A percentile compares a stretch with the other conserved stretches of the same genome.
phyloP scores from a whole-genome alignment of 352 stramenopile species.

The Globisporangium paroecandrum region DNA sequence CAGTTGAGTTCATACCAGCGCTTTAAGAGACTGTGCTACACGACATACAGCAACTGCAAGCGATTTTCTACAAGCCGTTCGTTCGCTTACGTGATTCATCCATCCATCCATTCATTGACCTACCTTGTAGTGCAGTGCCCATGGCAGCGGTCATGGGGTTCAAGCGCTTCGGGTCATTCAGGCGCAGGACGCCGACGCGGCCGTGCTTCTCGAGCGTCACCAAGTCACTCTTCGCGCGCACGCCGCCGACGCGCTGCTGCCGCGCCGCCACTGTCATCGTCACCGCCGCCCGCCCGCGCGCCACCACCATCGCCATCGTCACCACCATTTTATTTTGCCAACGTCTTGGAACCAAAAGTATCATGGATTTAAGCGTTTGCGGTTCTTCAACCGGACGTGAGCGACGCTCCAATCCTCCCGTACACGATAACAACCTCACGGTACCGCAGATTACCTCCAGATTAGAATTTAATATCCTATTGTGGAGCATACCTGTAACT shows the following conservation, averaged over 20 bases:
- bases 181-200: slow-evolving; percentile 41
- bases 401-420: not conserved
- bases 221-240: slow-evolving; percentile 31
- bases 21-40: not conserved
- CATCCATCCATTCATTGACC: not conserved
- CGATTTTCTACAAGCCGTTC: not conserved
- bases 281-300: not conserved
- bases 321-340: not conserved
- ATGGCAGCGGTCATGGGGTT: slow-evolving; percentile 88
- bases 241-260: slow-evolving; percentile 5
- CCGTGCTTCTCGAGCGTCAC: slow-evolving; percentile 53
- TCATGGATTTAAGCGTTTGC: not conserved
- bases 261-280: not conserved
- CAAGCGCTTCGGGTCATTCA: slow-evolving; percentile 80
- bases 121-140: slow-evolving; percentile 58
- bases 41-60: not conserved
- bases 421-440: not conserved
- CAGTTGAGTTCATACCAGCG: not conserved
- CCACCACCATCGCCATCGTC: not conserved
- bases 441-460: not conserved
- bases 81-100: not conserved
- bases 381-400: slow-evolving; percentile 11
- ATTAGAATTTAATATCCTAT: not conserved
- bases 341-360: not conserved
- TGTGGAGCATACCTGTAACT: not conserved